These are phyloP conservation scores for Amoebophrya sp. DNA, from an alignment of 169 alveolate genomes.

Conservation along the genomic window DNA sequence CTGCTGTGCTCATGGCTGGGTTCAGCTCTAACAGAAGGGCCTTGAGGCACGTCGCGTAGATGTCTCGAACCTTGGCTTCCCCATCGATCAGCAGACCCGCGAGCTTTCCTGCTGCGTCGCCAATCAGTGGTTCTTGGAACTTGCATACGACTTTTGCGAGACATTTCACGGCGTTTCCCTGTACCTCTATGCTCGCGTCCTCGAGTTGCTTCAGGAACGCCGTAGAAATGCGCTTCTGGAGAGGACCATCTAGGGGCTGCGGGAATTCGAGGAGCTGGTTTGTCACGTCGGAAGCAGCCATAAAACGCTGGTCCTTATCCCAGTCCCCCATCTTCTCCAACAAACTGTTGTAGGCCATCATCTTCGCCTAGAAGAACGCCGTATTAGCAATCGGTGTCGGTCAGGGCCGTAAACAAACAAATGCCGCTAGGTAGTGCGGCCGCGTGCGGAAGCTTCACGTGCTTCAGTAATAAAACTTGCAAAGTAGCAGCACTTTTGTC, in stretches of 20 bases:
- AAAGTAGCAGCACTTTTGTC: too few species aligned
- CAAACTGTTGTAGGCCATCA: too few species aligned
- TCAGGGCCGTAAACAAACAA: too few species aligned
- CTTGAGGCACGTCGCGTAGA: conserved; percentile 60
- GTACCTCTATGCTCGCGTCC: conserved; percentile 58
- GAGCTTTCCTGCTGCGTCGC: conserved; percentile 52
- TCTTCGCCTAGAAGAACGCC: too few species aligned
- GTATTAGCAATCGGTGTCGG: too few species aligned
- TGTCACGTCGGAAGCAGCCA: conserved; percentile 64
- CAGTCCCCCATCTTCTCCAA: conserved; percentile 36
- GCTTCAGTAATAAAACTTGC: too few species aligned
- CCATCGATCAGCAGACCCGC: conserved; percentile 53
- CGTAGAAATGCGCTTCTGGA: conserved; percentile 50
- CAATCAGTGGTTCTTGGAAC: conserved; percentile 55
- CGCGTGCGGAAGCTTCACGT: too few species aligned
- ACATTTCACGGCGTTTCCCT: conserved; percentile 60
- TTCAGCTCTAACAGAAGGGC: conserved; percentile 56
- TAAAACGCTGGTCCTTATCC: conserved; percentile 62
- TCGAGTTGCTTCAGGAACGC: conserved; percentile 57
- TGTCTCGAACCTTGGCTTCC: conserved; percentile 59
- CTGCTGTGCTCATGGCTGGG: conserved; percentile 45
- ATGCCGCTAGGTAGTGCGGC: too few species aligned
- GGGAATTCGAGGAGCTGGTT: conserved; percentile 43
- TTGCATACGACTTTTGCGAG: conserved; percentile 54
- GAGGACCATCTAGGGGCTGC: conserved; percentile 46